A percentile compares a stretch with the other conserved stretches of the same genome.
Conservation (phyloP, 441 rosid genomes). For the Euphorbia corollata region DNA sequence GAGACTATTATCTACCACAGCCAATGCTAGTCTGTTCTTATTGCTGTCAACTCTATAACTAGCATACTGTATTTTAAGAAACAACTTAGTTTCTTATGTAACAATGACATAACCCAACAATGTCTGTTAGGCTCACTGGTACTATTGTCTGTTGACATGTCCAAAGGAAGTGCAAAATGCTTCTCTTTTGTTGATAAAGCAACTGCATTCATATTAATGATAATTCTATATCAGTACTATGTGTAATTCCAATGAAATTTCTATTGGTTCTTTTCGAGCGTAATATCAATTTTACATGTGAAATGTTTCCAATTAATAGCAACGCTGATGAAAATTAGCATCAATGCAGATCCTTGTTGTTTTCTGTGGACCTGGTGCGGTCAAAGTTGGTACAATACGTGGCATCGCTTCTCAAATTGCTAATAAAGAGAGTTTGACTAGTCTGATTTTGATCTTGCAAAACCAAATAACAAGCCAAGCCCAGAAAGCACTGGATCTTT, state of each 20-base stretch:
- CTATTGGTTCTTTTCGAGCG: background rate
- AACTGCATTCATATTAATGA: background rate
- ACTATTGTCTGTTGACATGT: background rate
- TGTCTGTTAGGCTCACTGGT: background rate
- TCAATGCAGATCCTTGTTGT: slow-evolving; percentile 53
- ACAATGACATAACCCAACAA: background rate
- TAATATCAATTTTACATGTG: background rate
- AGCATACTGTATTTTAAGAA: background rate
- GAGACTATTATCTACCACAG: background rate
- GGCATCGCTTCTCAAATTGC: slow-evolving; percentile 46
- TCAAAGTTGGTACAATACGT: slow-evolving; percentile 63
- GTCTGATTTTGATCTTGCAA: slow-evolving; percentile 66
- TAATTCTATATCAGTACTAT: background rate
- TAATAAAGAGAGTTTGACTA: slow-evolving; percentile 49
- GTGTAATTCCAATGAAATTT: background rate
- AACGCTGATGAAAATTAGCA: slow-evolving; percentile 5
- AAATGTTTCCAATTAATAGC: background rate
- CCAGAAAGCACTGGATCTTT: slow-evolving; percentile 57
- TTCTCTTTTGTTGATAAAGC: slow-evolving; percentile 3
- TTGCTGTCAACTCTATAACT: background rate
- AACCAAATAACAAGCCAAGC: slow-evolving; percentile 70
- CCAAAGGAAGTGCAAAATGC: background rate
- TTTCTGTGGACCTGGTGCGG: slow-evolving; percentile 53
- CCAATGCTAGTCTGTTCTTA: background rate
- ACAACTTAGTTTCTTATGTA: background rate